Base-by-base conservation (phyloP, 2,329 filamentous ascomycete genomes). In the Phaeomoniella chlamydospora region DNA sequence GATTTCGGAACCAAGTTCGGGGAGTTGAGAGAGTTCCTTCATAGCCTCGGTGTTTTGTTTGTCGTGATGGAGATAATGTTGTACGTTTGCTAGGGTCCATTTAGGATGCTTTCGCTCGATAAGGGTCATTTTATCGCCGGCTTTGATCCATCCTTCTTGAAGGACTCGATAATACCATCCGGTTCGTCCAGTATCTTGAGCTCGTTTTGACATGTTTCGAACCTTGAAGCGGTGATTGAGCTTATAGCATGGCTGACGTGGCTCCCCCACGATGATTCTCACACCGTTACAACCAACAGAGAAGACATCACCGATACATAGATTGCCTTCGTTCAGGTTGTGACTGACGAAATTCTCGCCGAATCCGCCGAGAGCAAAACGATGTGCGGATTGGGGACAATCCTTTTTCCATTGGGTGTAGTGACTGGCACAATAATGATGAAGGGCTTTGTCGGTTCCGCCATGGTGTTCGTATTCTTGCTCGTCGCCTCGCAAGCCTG, bases 131-230 rank as follows among this genome's bases (percentile, higher is more conserved):
- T 62, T 56, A 45, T 79, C 73, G 5, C 75, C 75, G 0, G 63
- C 62, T 13, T 59, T 51, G 30, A 80, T 64, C 1, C 48, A 55
- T 0, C 77, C 76, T 18, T 68, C 62, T 2, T 58, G 56, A 12
- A 79, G 48, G 1, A 80, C 68, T 2, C 74, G 67, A 43, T 78
- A 79, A 48, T 78, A 71, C 75, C 74, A 80, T 0, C 76, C 76
- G 0, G 74, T 78, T 1, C 74, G 65, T 39, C 69, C 69, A 2
- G 58, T 58, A 41, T 65, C 61, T 53, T 70, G 75, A 0, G 72
- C 70, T 14, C 63, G 58, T 1, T 67, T 67, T 3, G 74, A 70
- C 52, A 80, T 77, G 41, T 74, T 68, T 45, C 71, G 72, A 6
- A 77, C 56, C 19, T 68, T 62, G 50, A 80, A 80, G 1, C 75